These are phyloP conservation scores for Eutrema japonicum DNA, from an alignment of 345 rosid species.

Conservation along the genomic window DNA sequence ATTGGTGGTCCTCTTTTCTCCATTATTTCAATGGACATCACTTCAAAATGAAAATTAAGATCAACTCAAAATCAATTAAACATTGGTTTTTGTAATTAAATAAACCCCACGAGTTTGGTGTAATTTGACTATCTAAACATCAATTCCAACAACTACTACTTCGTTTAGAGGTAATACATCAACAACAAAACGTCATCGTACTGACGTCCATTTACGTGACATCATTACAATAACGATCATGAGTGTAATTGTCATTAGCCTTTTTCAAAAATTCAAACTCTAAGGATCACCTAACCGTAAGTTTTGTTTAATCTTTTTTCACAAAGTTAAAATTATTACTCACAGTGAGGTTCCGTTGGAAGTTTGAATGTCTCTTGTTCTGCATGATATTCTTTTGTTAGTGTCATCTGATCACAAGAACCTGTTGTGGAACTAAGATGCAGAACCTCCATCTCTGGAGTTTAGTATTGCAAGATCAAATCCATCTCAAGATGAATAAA, in stretches of 20 bases:
- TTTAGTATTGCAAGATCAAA: slow-evolving; percentile 16
- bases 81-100: slow-evolving; percentile 24
- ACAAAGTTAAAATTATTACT: slow-evolving; percentile 17
- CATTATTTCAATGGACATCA: slow-evolving; percentile 8
- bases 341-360: slow-evolving; percentile 2
- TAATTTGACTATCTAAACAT: slow-evolving; percentile 26
- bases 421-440: slow-evolving; percentile 10
- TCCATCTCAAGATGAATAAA: slow-evolving; percentile 4
- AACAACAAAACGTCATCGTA: slow-evolving; percentile 23
- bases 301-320: background rate
- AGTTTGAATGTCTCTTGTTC: slow-evolving; percentile 4
- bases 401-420: slow-evolving; percentile 22
- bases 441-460: slow-evolving; percentile 28
- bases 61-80: slow-evolving; percentile 30
- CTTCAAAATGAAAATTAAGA: background rate
- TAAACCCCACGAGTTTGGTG: slow-evolving; percentile 3
- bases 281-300: slow-evolving; percentile 16
- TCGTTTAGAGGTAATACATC: slow-evolving; percentile 18
- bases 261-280: slow-evolving; percentile 28
- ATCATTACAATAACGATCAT: slow-evolving; percentile 13
- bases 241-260: background rate
- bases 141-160: slow-evolving; percentile 9
- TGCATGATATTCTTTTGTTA: slow-evolving; percentile 22
- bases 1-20: slow-evolving; percentile 33
- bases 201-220: slow-evolving; percentile 20